Evolutionary conservation across 2,329 filamentous ascomycete species (phyloP).

Genomic region (Cladobotryum mycophilum): DNA sequence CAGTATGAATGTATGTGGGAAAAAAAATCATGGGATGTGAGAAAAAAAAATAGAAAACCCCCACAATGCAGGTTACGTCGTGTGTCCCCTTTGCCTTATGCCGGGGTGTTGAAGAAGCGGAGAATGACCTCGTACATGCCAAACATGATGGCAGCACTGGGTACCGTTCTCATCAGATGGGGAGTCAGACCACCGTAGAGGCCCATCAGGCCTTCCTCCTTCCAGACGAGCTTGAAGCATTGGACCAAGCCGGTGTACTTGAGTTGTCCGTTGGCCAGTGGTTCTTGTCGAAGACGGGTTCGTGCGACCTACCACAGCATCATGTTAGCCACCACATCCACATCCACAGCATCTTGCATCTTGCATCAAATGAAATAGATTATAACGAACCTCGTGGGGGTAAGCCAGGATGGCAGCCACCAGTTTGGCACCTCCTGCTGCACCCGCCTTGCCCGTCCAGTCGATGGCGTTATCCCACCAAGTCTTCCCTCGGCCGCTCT

Average conservation of each 20-base stretch:
- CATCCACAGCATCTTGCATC: no score
- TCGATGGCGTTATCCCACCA: conserved; percentile 69
- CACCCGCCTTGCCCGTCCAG: conserved; percentile 72
- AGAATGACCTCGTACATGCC: conserved; percentile 69
- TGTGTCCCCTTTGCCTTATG: conserved; percentile 17
- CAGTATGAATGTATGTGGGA: no score
- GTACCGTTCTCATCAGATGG: conserved; percentile 84
- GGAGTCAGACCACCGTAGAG: conserved; percentile 89
- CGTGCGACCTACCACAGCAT: conserved; percentile 56
- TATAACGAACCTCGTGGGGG: conserved; percentile 72
- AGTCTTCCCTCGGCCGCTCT: conserved; percentile 56
- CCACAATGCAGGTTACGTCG: not conserved
- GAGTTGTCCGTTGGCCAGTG: conserved; percentile 60
- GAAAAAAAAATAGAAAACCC: not conserved
- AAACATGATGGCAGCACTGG: conserved; percentile 93
- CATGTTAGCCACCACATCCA: not conserved
- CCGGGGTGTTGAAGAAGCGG: conserved; percentile 37
- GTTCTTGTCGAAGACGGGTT: conserved; percentile 78
- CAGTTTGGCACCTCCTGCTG: conserved; percentile 79
- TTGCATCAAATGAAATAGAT: not conserved
- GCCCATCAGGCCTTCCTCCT: conserved; percentile 78
- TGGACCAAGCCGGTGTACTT: conserved; percentile 88
- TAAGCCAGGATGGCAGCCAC: conserved; percentile 80
- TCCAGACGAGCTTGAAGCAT: conserved; percentile 82
- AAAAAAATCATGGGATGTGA: no score